Base-by-base conservation (phyloP, 176 grass and related monocot genomes). In the Lolium multiflorum region DNA sequence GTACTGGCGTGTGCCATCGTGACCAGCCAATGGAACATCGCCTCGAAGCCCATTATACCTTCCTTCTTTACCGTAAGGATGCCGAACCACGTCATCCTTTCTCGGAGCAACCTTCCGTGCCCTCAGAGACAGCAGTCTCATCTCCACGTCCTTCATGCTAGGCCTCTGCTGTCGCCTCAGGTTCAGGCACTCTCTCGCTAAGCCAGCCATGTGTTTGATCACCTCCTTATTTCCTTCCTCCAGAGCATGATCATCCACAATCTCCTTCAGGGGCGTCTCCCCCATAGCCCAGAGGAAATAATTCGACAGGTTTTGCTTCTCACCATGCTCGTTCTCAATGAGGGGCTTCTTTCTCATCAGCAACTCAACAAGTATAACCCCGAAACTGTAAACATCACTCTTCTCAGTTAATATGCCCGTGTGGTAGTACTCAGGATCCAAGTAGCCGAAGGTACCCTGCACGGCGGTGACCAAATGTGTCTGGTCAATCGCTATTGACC, bases 61-160 rank as follows among this genome's bases (percentile, higher is more conserved):
- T 43, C 15, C 74, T 9, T 6, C 62, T 20, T n/a, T 50, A 69
- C 24, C 0, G 37, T 22, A 37, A 44, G 35, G 22, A 63, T 25
- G 3, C 39, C 4, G 39, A 47, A 5, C 78, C 7, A 48, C 9
- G 3, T 18, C 78, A 64, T 39, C 78, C 21, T 64, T 48, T 26
- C 58, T 9, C 0, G 21, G 7, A 17, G 20, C 38, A 64, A 80
- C 8, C 59, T 62, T 22, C 2, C 22, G 11, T 43, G 3, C 49
- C 22, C 71, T 82, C 38, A 77, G 24, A 61, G 68, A 38, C 9
- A 69, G 86, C 1, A 83, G 22, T 72, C 79, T 82, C 71, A 82
- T 76, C 79, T 88, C 86, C 48, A 88, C 86, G 0, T 88, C 71
- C 74, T 88, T 88, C 86, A 88, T 82, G 49, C 11, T 77, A 57